Conservation (phyloP, 495 filamentous ascomycete genomes). For the Hypoxylon fuscum region DNA sequence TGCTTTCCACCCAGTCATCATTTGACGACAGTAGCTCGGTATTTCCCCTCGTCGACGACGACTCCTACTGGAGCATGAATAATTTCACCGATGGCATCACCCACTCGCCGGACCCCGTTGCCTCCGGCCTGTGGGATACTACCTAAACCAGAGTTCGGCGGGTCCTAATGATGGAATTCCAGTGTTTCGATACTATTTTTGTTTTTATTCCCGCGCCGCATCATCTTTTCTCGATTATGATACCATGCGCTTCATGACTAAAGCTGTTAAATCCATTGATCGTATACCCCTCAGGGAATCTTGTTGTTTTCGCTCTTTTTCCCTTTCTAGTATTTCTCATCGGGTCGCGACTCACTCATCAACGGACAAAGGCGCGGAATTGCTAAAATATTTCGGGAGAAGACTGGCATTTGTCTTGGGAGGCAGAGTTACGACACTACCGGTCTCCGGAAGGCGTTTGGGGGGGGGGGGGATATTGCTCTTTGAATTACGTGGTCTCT, state of each 20-base stretch:
- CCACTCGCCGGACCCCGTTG: conserved; percentile 44
- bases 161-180: conserved; percentile 8
- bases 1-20: conserved; percentile 48
- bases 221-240: conserved; percentile 29
- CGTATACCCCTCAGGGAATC: conserved; percentile 37
- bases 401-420: conserved; percentile 23
- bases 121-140: conserved; percentile 42
- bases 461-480: conserved; percentile 4
- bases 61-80: conserved; percentile 42
- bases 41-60: conserved; percentile 41
- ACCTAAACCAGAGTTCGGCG: conserved; percentile 6
- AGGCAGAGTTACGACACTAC: conserved; percentile 20
- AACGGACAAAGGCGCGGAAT: conserved; percentile 34
- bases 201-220: conserved; percentile 28
- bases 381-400: conserved; percentile 19
- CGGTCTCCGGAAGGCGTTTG: conserved; percentile 28
- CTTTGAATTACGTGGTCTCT: conserved; percentile 12
- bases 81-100: conserved; percentile 47
- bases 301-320: conserved; percentile 19
- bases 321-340: background rate
- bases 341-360: conserved; percentile 23
- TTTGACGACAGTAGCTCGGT: conserved; percentile 48
- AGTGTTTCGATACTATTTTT: conserved; percentile 24
- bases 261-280: conserved; percentile 28
- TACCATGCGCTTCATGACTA: conserved; percentile 41